Conservation (phyloP, 441 rosid genomes). For the Corymbia citriodora region DNA sequence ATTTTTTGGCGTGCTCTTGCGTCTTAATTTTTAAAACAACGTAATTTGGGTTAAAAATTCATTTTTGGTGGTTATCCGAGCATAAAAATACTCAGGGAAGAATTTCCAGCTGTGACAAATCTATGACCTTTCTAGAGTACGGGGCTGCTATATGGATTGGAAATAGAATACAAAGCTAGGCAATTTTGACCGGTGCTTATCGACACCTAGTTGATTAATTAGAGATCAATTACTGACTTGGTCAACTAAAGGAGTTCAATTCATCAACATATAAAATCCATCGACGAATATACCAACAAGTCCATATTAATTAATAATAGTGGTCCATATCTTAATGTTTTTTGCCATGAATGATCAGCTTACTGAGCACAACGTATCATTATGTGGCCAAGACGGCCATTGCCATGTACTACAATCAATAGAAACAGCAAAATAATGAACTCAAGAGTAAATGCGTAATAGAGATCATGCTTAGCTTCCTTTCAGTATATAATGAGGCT, state of each 20-base stretch:
- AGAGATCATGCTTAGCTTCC: neutral
- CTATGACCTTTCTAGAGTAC: neutral
- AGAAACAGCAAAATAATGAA: neutral
- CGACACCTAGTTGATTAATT: neutral
- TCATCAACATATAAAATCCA: no score
- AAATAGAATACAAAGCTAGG: neutral
- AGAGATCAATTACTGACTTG: neutral
- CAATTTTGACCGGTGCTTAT: neutral
- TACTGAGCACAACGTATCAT: neutral
- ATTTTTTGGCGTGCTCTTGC: neutral
- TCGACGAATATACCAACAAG: neutral
- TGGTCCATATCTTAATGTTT: neutral
- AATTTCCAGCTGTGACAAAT: neutral
- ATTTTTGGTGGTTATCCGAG: no score
- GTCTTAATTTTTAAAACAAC: neutral
- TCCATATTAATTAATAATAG: neutral
- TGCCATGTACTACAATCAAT: neutral
- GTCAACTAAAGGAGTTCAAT: neutral
- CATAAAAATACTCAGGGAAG: neutral
- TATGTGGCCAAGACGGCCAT: neutral
- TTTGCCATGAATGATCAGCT: neutral
- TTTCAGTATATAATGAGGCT: neutral
- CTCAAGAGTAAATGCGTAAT: neutral
- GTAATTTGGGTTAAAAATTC: neutral
- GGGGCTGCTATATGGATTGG: neutral